Percentiles rank a stretch among this genome's conserved stretches.
Evolutionary conservation across 352 stramenopile species (phyloP).

Genomic region (Globisporangium parvum): DNA sequence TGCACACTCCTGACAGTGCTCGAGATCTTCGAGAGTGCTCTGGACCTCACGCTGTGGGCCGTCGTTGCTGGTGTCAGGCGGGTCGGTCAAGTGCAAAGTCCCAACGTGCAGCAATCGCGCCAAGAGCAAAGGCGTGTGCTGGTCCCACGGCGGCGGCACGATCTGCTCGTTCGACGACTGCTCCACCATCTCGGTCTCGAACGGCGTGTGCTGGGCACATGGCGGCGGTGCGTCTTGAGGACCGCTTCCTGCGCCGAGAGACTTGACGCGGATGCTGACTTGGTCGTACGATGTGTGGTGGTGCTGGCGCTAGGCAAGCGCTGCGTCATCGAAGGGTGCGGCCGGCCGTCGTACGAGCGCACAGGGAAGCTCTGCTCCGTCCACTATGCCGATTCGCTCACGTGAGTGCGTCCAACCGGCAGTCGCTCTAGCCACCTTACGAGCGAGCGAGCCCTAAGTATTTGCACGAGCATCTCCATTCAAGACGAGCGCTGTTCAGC

Average conservation of each 20-base stretch:
- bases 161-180: constrained; percentile 36
- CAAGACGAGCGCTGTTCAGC: too few species aligned
- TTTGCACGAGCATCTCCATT: too few species aligned
- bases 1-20: background rate
- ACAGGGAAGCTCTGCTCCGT: constrained; percentile 41
- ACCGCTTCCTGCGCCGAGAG: background rate
- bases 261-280: background rate
- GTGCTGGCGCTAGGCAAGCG: constrained; percentile 8
- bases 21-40: too few species aligned
- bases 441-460: too few species aligned
- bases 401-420: background rate
- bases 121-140: constrained; percentile 53
- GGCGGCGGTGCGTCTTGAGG: constrained; percentile 5
- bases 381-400: constrained; percentile 25
- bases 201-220: constrained; percentile 45
- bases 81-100: constrained; percentile 51
- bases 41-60: too few species aligned
- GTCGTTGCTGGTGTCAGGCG: constrained; percentile 4
- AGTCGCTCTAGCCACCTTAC: too few species aligned
- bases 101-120: constrained; percentile 38
- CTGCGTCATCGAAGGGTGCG: constrained; percentile 11
- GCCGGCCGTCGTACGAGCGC: constrained; percentile 39
- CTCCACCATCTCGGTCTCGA: constrained; percentile 43
- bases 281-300: background rate
- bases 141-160: constrained; percentile 48